Evolutionary conservation across 805 yeast genomes (phyloP), one percentile per base, ranked within the genome.

Genomic region (Yamadazyma ubonensis): DNA sequence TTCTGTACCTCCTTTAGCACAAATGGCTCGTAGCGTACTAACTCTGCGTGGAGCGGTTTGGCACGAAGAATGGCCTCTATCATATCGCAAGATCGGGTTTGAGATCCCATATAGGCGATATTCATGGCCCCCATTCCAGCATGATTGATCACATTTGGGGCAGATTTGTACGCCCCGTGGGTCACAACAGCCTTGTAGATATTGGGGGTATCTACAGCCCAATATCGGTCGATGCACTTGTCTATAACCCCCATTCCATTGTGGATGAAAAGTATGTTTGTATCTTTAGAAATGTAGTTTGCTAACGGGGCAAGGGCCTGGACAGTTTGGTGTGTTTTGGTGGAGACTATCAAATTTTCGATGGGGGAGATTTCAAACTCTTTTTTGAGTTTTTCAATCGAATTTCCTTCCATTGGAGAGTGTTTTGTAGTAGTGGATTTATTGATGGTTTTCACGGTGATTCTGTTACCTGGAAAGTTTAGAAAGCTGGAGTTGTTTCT

Each of bases 161-260:
- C 41, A 5, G 61, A 44, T 49, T 78, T 76, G 60, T 75, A 83
- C 0, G 83, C 86, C 9, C 96, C 98, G 58, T 91, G 97, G 3
- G 86, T 77, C 31, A 84, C 83, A 17, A 90, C 80, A 39, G 90
- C 96, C 53, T 80, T 85, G 52, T 71, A 78, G 5, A 88, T 43
- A 11, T 65, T 68, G 0, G 96, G 96, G 1, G 44, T 37, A 1
- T 32, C 30, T 2, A 60, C 52, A 3, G 78, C 78, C 89, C 91
- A 86, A 6, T 78, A 59, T 16, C 62, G 54, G 2, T 61, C 55
- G n/a, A 66, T 56, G 8, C 87, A 50, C 41, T 71, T 69, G 9
- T 75, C 85, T 5, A 73, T 56, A 29, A 78, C 70, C 7, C 98
- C 98, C 70, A 89, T 71, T 1, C 89, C 99, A 58, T 93, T 87